A percentile compares a stretch with the other conserved stretches of the same genome.
These are phyloP conservation scores for Parachaetomium inaequale DNA, from an alignment of 495 filamentous ascomycete species.

Conservation along the genomic window DNA sequence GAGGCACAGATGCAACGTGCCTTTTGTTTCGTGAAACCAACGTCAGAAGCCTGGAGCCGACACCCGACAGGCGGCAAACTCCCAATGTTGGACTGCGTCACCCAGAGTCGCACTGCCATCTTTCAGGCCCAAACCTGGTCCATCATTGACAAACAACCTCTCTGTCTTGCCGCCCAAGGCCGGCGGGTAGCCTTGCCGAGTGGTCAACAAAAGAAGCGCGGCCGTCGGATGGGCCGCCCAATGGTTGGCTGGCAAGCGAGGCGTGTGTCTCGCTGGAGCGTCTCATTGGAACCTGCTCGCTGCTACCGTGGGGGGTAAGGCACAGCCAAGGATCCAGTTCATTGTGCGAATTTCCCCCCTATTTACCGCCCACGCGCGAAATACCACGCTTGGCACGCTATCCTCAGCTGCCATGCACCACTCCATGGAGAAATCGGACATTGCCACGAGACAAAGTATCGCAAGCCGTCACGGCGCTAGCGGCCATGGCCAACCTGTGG, in stretches of 20 bases:
- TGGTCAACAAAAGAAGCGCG: neutral
- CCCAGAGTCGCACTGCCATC: neutral
- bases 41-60: neutral
- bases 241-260: conserved; percentile 1
- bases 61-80: neutral
- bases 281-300: neutral
- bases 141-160: neutral
- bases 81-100: neutral
- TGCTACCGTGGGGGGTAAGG: neutral
- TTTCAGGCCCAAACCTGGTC: neutral
- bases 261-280: neutral
- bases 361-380: neutral
- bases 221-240: neutral
- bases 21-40: conserved; percentile 7
- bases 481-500: neutral
- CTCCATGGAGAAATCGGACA: neutral
- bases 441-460: conserved; percentile 8
- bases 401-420: neutral
- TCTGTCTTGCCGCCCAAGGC: conserved; percentile 3
- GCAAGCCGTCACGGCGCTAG: neutral
- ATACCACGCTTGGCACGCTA: neutral
- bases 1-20: conserved; percentile 8
- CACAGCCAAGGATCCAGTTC: neutral
- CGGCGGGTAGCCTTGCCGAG: neutral
- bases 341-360: neutral